Evolutionary conservation across 2,329 filamentous ascomycete species (phyloP).

Genomic region (Massarina eburnea): DNA sequence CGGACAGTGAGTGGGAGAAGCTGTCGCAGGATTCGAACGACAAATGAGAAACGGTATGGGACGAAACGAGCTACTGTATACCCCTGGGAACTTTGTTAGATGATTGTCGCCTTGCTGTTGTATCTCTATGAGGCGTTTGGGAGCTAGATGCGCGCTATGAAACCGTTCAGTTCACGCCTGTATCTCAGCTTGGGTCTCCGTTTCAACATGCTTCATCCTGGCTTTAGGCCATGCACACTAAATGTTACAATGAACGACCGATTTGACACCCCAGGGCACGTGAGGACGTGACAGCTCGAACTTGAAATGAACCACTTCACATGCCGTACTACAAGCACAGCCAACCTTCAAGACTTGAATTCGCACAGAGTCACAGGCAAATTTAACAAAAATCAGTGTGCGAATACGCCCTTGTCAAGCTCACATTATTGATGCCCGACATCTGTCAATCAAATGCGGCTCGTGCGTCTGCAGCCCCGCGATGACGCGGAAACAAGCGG

Average conservation of each 20-base stretch:
- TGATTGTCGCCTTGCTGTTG: constrained; percentile 2
- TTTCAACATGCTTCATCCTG: no score
- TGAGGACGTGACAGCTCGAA: neutral
- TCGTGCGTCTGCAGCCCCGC: constrained; percentile 28
- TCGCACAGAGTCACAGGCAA: no score
- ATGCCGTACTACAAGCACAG: neutral
- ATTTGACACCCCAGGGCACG: no score
- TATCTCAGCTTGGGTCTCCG: no score
- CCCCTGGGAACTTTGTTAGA: constrained; percentile 9
- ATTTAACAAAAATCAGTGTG: no score
- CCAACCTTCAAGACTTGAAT: no score
- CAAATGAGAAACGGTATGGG: constrained; percentile 23
- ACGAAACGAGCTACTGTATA: constrained; percentile 7
- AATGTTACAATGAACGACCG: no score
- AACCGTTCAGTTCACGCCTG: no score
- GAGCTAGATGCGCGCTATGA: no score
- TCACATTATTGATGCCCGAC: neutral
- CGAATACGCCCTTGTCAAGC: neutral
- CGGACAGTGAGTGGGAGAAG: constrained; percentile 98
- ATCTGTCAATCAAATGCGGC: neutral
- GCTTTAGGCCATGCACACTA: neutral
- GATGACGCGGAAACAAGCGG: constrained; percentile 15
- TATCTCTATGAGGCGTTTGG: neutral
- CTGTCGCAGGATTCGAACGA: constrained; percentile 61
- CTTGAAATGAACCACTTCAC: neutral